phyloP scores from a whole-genome alignment of 345 rosid genomes.

The Murraya paniculata region DNA sequence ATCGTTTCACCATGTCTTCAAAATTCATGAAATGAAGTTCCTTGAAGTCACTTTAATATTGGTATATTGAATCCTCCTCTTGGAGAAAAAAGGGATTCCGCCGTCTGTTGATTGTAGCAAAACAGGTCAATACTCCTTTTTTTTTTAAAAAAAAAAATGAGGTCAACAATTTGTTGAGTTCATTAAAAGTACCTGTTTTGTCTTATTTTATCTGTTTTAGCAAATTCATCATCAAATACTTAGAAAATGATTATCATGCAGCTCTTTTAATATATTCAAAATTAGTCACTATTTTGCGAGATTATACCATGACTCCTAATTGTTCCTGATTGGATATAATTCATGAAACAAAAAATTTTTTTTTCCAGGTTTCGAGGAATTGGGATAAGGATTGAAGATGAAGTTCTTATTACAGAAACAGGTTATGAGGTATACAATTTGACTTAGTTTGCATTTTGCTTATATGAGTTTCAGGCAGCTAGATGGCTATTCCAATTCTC shows the following conservation, averaged over 20 bases:
- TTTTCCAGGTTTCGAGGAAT: constrained; percentile 67
- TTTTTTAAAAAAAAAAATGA: no score
- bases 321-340: not conserved
- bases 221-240: not conserved
- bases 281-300: not conserved
- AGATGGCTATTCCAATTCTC: not conserved
- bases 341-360: not conserved
- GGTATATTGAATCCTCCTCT: not conserved
- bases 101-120: not conserved
- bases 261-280: not conserved
- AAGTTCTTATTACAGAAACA: constrained; percentile 86
- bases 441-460: not conserved
- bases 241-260: not conserved
- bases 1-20: not conserved
- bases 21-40: not conserved
- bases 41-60: not conserved
- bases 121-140: not conserved
- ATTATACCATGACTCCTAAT: not conserved
- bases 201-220: not conserved
- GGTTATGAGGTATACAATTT: constrained; percentile 64
- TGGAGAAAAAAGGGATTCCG: not conserved
- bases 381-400: constrained; percentile 97
- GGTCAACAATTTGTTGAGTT: not conserved
- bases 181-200: not conserved
- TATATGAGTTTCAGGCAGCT: not conserved